These are phyloP conservation scores for Hibiscus tridactylites DNA, from an alignment of 345 rosid species.

Conservation along the genomic window DNA sequence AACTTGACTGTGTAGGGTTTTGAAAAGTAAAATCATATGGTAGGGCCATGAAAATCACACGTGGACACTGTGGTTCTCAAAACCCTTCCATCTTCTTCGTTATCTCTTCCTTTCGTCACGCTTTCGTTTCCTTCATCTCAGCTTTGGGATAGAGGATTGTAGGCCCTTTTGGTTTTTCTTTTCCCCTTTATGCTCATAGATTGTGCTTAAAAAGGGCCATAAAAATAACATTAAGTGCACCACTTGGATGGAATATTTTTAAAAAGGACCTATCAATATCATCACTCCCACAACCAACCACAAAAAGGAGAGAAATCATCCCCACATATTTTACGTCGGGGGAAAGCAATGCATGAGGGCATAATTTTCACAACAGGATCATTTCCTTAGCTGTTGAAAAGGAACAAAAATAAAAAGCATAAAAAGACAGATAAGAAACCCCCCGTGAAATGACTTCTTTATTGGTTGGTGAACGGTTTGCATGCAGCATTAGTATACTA, in stretches of 20 bases:
- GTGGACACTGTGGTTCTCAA: constrained; percentile 34
- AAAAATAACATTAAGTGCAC: constrained; percentile 30
- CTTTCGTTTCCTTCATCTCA: constrained; percentile 48
- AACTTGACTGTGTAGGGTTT: too few species aligned
- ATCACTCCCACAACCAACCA: constrained; percentile 26
- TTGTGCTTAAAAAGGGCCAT: constrained; percentile 20
- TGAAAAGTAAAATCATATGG: too few species aligned
- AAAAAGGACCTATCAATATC: constrained; percentile 22
- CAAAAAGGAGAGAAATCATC: background rate
- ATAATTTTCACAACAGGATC: constrained; percentile 58
- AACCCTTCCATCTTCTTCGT: constrained; percentile 26
- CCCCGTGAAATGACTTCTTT: too few species aligned
- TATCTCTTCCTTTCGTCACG: constrained; percentile 42
- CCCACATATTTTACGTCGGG: constrained; percentile 55
- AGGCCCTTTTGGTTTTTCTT: background rate
- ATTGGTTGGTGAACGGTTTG: too few species aligned
- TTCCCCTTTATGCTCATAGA: background rate
- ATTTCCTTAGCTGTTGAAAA: constrained; percentile 42
- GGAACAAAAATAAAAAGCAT: constrained; percentile 11
- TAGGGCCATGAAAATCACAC: constrained; percentile 25
- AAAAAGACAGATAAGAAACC: too few species aligned
- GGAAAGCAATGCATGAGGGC: constrained; percentile 87
- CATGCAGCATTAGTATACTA: too few species aligned
- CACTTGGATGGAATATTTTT: constrained; percentile 28
- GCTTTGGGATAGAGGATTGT: too few species aligned